Evolutionary conservation across 306 rosid genomes (phyloP).

Genomic region (Citrullus mucosospermus): DNA sequence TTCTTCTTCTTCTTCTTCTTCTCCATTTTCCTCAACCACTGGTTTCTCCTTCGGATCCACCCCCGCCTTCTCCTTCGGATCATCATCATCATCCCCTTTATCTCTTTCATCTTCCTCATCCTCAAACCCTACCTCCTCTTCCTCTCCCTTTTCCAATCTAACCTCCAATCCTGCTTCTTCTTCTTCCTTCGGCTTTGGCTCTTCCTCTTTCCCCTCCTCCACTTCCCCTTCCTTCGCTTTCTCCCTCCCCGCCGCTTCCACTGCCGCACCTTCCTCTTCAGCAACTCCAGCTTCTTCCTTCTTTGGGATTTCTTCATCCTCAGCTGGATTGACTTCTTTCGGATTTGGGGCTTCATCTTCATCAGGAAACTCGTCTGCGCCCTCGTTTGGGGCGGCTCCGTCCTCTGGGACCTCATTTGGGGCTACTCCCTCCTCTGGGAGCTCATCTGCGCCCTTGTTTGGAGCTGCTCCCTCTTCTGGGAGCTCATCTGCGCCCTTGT

Average conservation of each 20-base stretch:
- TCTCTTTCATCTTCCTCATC: conserved; percentile 7
- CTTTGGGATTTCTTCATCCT: background rate
- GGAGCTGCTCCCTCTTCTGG: background rate
- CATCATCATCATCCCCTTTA: conserved; percentile 12
- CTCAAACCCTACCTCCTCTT: conserved; percentile 29
- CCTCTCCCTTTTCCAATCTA: conserved; percentile 11
- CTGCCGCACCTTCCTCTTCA: background rate
- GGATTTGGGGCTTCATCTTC: background rate
- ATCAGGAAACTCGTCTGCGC: background rate
- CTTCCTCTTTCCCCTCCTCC: conserved; percentile 9
- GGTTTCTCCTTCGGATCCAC: conserved; percentile 11
- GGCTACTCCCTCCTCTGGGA: no score
- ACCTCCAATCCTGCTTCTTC: conserved; percentile 13
- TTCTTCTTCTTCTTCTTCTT: conserved; percentile 12
- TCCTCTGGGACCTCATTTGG: no score
- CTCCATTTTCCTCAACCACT: conserved; percentile 17
- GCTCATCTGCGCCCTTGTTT: background rate
- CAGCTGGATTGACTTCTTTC: background rate
- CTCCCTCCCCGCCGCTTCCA: background rate
- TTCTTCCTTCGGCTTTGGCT: conserved; percentile 14
- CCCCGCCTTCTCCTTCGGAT: conserved; percentile 16
- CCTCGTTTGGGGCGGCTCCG: no score
- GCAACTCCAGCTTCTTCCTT: conserved; percentile 2
- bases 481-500: background rate
- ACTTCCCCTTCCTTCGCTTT: conserved; percentile 18